A percentile compares a stretch with the other conserved stretches of the same genome.
Evolutionary conservation across 306 rosid genomes (phyloP).

Genomic region (Crotalaria pallida): DNA sequence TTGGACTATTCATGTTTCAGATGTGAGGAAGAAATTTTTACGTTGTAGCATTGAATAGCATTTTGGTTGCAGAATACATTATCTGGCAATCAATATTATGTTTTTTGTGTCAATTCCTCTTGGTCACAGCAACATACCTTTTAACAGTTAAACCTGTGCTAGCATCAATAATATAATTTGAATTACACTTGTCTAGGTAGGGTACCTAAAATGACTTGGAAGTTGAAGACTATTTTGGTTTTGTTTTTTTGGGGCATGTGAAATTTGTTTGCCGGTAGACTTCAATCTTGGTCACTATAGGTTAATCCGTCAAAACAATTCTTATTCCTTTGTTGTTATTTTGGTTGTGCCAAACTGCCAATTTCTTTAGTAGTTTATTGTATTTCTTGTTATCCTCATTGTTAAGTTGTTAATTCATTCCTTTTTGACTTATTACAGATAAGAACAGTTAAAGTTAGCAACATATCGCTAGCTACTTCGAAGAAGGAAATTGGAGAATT

Average conservation of each 20-base stretch:
- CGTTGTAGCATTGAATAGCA: conserved; percentile 7
- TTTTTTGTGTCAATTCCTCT: not conserved
- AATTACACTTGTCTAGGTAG: not conserved
- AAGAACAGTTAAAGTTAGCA: conserved; percentile 67
- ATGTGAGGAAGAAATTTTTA: conserved; percentile 37
- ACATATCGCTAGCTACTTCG: conserved; percentile 52
- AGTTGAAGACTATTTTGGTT: not conserved
- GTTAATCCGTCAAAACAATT: conserved; percentile 1
- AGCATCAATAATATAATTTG: not conserved
- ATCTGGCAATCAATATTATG: not conserved
- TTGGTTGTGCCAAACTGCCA: not conserved
- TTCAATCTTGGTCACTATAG: conserved; percentile 1
- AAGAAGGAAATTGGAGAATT: conserved; percentile 64
- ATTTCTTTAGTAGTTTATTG: not conserved
- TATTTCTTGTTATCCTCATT: not conserved
- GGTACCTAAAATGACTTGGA: not conserved
- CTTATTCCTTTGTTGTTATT: not conserved
- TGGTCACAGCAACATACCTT: not conserved
- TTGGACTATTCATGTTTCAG: conserved; percentile 49
- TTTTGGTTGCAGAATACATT: conserved; percentile 6
- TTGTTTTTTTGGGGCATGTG: not conserved
- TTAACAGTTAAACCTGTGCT: not conserved
- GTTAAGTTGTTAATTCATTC: no score
- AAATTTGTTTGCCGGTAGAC: not conserved
- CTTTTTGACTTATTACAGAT: conserved; percentile 38